Conservation (phyloP, 1,139 yeast species). For the Nakaseomyces uthaithaninus region DNA sequence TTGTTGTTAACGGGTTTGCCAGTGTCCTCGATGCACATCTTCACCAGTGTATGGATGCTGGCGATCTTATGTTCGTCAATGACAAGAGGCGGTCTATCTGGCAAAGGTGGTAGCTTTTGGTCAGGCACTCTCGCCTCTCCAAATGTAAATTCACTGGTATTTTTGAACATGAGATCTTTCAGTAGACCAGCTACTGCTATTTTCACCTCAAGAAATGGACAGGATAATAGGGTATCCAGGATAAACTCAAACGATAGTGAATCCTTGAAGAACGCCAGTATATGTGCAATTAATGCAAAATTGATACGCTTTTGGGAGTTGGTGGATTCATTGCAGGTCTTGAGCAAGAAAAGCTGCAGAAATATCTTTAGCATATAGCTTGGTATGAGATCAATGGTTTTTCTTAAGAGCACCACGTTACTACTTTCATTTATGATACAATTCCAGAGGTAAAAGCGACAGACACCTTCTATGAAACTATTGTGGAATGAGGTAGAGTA, state of each 20-base stretch:
- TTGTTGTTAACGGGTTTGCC: constrained; percentile 8
- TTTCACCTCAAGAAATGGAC: constrained; percentile 59
- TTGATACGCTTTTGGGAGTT: constrained; percentile 24
- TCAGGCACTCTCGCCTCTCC: neutral
- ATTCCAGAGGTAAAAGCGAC: constrained; percentile 39
- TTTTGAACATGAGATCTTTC: constrained; percentile 49
- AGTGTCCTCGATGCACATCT: constrained; percentile 17
- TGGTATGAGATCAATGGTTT: constrained; percentile 18
- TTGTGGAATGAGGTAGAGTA: constrained; percentile 23
- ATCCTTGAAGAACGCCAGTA: constrained; percentile 52
- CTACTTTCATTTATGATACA: constrained; percentile 19
- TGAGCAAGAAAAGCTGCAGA: constrained; percentile 39
- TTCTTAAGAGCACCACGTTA: neutral
- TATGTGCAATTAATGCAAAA: constrained; percentile 46
- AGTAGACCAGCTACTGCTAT: constrained; percentile 56
- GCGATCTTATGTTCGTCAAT: constrained; percentile 29
- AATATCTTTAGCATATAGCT: constrained; percentile 34
- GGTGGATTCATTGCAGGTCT: constrained; percentile 32
- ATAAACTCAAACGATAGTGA: constrained; percentile 51
- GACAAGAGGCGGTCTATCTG: constrained; percentile 25
- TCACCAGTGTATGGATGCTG: constrained; percentile 24
- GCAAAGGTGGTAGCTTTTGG: constrained; percentile 18
- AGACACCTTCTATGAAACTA: constrained; percentile 35
- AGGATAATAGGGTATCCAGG: constrained; percentile 53
- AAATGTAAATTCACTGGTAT: constrained; percentile 5